Conservation (phyloP, 345 rosid species). For the Erysimum cheiranthoides region DNA sequence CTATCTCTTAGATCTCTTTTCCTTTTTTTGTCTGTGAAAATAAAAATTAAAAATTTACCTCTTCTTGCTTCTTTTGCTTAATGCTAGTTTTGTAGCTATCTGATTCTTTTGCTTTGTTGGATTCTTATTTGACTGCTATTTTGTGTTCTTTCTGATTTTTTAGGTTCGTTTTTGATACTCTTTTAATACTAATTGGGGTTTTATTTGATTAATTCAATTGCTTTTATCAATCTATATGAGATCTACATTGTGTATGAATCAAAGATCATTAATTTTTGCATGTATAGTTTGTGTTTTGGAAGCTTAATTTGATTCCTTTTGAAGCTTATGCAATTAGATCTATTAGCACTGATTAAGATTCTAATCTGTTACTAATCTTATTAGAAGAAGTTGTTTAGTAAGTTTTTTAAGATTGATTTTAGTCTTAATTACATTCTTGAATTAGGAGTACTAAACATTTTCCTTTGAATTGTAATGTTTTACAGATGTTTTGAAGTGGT, state of each 20-base stretch:
- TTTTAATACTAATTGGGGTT: constrained; percentile 6
- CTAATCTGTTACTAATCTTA: not conserved
- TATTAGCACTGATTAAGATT: not conserved
- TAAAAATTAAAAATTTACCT: not conserved
- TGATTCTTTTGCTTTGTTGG: constrained; percentile 27
- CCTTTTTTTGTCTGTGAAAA: not conserved
- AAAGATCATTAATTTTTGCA: constrained; percentile 33
- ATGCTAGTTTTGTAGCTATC: constrained; percentile 42
- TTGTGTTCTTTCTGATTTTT: constrained; percentile 28
- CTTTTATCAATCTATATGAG: constrained; percentile 15
- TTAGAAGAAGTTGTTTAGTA: not conserved
- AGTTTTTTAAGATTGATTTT: not conserved
- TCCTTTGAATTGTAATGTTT: constrained; percentile 19
- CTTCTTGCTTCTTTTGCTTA: constrained; percentile 27
- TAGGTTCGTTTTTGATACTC: constrained; percentile 17
- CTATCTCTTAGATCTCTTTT: constrained; percentile 40
- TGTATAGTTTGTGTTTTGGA: constrained; percentile 21
- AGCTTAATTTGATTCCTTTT: constrained; percentile 15
- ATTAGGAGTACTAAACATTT: constrained; percentile 20
- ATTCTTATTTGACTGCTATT: constrained; percentile 42
- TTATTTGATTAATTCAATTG: not conserved
- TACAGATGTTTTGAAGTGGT: constrained; percentile 40
- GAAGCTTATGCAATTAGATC: constrained; percentile 18
- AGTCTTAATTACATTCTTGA: not conserved
- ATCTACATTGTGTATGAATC: constrained; percentile 31